Evolutionary conservation across 2,329 filamentous ascomycete genomes (phyloP), one percentile per base, ranked within the genome.

Genomic region (Grosmannia penicillata): DNA sequence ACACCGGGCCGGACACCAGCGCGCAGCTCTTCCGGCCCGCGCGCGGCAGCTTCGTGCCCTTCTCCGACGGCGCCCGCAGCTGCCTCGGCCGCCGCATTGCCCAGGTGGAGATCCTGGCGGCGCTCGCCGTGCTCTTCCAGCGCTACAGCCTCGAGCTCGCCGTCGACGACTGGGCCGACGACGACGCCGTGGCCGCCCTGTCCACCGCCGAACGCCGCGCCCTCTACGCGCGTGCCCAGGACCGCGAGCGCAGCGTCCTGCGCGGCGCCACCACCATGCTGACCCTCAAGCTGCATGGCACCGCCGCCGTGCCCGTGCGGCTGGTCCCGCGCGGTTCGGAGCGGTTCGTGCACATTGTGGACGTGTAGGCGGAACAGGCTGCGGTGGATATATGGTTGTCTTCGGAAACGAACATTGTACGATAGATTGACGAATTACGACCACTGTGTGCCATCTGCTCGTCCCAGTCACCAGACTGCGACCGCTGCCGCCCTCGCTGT

Each of bases 291-390:
- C 62, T 89, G 55, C 65, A 75, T 23, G 65, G 60, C n/a, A 61
- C 56, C 18, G 60, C 61, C 6, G 61, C 68, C 39, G 72, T 89
- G 25, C 77, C 78, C 0, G 60, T 89, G 29, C 60, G 80, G 45
- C 56, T 89, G 46, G 77, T 83, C 9, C 73, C 61, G 59, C 72
- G 78, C 47, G 82, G 82, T 0, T 58, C 70, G 45, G 83, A 87
- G 64, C 68, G 69, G 49, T 86, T 87, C 57, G 58, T 71, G 27
- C 51, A 56, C 30, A 59, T 59, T 49, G 31, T 31, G 18, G 31
- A 39, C 18, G 17, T 18, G 14, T 15, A 13, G 26, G 26, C 13
- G 24, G 11, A n/a, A n/a, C n/a, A n/a, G n/a, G n/a, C n/a, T n/a
- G n/a, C n/a, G n/a, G n/a, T n/a, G n/a, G n/a, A n/a, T n/a, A n/a